These are phyloP conservation scores for Pistacia integerrima DNA, from an alignment of 345 rosid genomes.

Conservation along the genomic window DNA sequence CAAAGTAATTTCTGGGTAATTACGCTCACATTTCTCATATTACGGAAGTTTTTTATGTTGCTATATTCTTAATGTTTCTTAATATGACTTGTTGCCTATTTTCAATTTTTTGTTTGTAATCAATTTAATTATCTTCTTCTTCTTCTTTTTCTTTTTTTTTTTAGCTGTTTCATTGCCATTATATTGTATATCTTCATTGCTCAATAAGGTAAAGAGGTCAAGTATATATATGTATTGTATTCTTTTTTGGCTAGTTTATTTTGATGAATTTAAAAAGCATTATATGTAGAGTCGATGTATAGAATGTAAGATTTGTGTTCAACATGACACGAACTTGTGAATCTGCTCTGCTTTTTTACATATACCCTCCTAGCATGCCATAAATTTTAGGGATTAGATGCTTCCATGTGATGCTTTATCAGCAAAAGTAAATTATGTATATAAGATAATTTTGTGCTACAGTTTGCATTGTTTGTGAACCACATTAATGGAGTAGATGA, in stretches of 20 bases:
- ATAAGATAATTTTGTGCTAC: background rate
- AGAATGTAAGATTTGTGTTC: background rate
- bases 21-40: background rate
- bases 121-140: background rate
- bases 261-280: background rate
- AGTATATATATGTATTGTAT: background rate
- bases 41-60: background rate
- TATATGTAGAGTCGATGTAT: background rate
- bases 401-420: background rate
- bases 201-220: background rate
- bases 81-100: background rate
- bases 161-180: no score
- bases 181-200: background rate
- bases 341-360: background rate
- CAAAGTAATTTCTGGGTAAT: no score
- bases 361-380: background rate
- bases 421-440: background rate
- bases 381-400: background rate
- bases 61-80: background rate
- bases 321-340: background rate
- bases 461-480: background rate
- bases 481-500: background rate
- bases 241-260: slow-evolving; percentile 2
- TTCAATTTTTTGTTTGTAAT: background rate
- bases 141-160: no score